A percentile compares a stretch with the other conserved stretches of the same genome.
Evolutionary conservation across 176 grass and related monocot genomes (phyloP).

Genomic region (Cenchrus americanus): DNA sequence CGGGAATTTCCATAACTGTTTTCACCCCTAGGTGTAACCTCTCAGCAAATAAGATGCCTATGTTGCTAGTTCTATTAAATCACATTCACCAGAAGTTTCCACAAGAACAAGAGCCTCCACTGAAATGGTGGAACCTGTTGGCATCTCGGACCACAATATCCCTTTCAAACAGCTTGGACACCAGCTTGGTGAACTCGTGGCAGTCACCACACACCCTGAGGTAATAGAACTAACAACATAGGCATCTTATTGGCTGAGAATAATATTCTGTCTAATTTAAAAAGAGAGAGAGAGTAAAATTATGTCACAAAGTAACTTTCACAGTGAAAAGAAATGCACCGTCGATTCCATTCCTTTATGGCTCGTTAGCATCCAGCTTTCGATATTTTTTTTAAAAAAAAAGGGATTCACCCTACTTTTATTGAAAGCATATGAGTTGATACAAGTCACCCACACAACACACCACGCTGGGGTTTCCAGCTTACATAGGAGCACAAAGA

Average conservation of each 20-base stretch:
- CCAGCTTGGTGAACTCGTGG: conserved; percentile 70
- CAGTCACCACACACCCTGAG: conserved; percentile 65
- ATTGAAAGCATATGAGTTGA: too few species aligned
- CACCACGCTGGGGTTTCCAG: too few species aligned
- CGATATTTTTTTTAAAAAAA: conserved; percentile 18
- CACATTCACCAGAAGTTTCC: conserved; percentile 63
- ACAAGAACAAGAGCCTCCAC: conserved; percentile 64
- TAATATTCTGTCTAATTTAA: background rate
- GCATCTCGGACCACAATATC: conserved; percentile 67
- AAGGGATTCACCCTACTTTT: too few species aligned
- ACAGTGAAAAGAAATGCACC: background rate
- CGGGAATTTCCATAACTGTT: too few species aligned
- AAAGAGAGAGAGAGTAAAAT: background rate
- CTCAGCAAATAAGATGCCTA: too few species aligned
- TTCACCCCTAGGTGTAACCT: too few species aligned
- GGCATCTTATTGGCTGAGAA: too few species aligned
- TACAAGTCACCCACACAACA: too few species aligned
- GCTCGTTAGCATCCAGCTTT: conserved; percentile 12
- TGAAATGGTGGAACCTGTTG: conserved; percentile 84
- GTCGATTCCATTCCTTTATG: conserved; percentile 7
- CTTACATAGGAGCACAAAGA: too few species aligned
- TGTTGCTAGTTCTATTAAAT: background rate
- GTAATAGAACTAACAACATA: too few species aligned
- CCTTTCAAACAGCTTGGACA: conserved; percentile 55
- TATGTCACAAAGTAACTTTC: background rate